A percentile compares a stretch with the other conserved stretches of the same genome.
Conservation (phyloP, 2,329 filamentous ascomycete species). For the Botrytis cinerea region DNA sequence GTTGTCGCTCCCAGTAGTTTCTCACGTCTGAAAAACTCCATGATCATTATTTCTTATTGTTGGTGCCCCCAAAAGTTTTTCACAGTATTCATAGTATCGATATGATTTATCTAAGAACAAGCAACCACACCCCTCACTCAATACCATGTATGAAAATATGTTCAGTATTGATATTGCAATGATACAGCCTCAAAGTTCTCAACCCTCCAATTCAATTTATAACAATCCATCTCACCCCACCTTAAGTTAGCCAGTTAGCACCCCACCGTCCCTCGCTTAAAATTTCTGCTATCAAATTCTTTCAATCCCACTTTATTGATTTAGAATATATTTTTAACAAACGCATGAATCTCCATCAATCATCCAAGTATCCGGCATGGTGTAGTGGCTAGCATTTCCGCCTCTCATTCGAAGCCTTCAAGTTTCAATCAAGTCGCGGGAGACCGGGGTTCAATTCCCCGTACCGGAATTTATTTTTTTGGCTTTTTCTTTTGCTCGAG, state of each 20-base stretch:
- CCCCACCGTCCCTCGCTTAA: background rate
- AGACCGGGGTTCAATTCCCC: slow-evolving; percentile 14
- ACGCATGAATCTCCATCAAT: rapidly evolving
- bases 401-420: background rate
- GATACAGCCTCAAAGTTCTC: background rate
- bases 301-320: background rate
- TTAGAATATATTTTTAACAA: background rate
- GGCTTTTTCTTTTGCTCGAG: background rate
- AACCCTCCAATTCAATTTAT: background rate
- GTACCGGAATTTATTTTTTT: background rate
- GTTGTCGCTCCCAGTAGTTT: background rate
- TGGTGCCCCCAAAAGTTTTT: background rate
- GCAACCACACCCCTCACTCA: too few relatives aligned
- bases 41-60: background rate
- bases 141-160: background rate
- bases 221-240: background rate
- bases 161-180: background rate
- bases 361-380: background rate
- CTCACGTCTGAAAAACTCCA: background rate
- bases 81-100: background rate
- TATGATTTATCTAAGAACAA: too few relatives aligned
- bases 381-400: slow-evolving; percentile 14
- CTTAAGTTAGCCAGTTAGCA: background rate
- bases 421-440: background rate
- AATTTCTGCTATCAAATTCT: background rate